Conservation (phyloP, 371 early-diverging fungal genomes). For the Mortierella sp. region DNA sequence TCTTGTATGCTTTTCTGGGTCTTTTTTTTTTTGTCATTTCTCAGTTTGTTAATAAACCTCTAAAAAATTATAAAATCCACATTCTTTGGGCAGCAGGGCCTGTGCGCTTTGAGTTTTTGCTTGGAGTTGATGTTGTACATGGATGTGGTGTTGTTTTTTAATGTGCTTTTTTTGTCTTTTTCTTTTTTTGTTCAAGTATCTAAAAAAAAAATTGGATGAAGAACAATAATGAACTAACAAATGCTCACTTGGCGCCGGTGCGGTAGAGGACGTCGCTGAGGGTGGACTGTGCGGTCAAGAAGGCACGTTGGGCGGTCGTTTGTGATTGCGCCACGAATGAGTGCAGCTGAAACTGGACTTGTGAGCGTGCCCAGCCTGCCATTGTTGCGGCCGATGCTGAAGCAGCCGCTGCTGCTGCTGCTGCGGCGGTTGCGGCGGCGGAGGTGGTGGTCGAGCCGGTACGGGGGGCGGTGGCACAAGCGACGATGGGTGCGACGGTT, state of each 20-base stretch:
- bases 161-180: neutral
- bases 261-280: constrained; percentile 46
- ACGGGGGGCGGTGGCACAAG: neutral
- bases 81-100: neutral
- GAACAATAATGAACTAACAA: neutral
- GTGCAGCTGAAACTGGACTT: constrained; percentile 45
- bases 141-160: neutral
- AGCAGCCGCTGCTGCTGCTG: neutral
- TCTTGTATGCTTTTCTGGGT: constrained; percentile 4
- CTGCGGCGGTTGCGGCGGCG: neutral
- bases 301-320: constrained; percentile 41
- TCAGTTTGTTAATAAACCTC: constrained; percentile 1
- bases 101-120: neutral
- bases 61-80: constrained; percentile 7
- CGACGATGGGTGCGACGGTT: neutral
- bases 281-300: constrained; percentile 38
- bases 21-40: neutral
- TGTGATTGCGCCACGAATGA: constrained; percentile 46
- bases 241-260: neutral
- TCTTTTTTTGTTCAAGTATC: neutral
- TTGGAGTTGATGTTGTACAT: neutral
- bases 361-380: constrained; percentile 35
- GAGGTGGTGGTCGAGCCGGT: neutral
- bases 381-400: constrained; percentile 9
- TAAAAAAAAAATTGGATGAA: neutral